Evolutionary conservation across 345 rosid genomes (phyloP).

Genomic region (Salix brachista): DNA sequence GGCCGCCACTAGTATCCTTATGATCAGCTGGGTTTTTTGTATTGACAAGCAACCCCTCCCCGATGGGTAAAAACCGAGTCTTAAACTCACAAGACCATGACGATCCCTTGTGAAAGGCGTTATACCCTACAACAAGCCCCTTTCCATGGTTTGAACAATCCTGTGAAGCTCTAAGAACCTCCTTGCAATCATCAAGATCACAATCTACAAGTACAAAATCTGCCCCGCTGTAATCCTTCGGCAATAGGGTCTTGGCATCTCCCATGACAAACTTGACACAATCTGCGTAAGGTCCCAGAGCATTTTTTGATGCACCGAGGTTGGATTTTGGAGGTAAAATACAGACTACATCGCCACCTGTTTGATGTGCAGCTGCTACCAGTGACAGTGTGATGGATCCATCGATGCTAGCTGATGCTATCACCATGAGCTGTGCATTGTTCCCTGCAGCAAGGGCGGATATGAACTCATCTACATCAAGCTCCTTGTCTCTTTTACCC

Average conservation of each 20-base stretch:
- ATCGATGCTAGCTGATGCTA: slow-evolving; percentile 17
- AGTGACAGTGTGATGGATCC: slow-evolving; percentile 29
- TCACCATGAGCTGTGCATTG: slow-evolving; percentile 47
- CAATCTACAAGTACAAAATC: slow-evolving; percentile 51
- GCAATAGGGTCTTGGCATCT: slow-evolving; percentile 27
- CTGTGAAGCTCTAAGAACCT: slow-evolving; percentile 25
- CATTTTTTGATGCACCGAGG: slow-evolving; percentile 1
- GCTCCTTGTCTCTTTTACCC: slow-evolving; percentile 43
- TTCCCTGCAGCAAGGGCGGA: slow-evolving; percentile 57
- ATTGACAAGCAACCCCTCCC: slow-evolving; percentile 41
- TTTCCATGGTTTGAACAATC: slow-evolving; percentile 5
- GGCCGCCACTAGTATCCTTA: neutral
- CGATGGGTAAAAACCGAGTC: slow-evolving; percentile 48
- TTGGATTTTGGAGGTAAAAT: slow-evolving; percentile 6
- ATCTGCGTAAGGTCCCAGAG: slow-evolving; percentile 22
- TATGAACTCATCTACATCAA: slow-evolving; percentile 53
- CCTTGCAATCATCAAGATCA: slow-evolving; percentile 16
- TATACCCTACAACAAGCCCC: slow-evolving; percentile 40
- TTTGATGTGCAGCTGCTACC: slow-evolving; percentile 48
- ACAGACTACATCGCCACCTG: slow-evolving; percentile 40
- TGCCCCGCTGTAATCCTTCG: slow-evolving; percentile 24
- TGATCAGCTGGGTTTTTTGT: neutral
- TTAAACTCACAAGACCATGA: slow-evolving; percentile 19
- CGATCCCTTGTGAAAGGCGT: slow-evolving; percentile 31
- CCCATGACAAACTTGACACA: slow-evolving; percentile 33